These are phyloP conservation scores for Yarrowia divulgata DNA, from an alignment of 805 yeast species.

Conservation along the genomic window DNA sequence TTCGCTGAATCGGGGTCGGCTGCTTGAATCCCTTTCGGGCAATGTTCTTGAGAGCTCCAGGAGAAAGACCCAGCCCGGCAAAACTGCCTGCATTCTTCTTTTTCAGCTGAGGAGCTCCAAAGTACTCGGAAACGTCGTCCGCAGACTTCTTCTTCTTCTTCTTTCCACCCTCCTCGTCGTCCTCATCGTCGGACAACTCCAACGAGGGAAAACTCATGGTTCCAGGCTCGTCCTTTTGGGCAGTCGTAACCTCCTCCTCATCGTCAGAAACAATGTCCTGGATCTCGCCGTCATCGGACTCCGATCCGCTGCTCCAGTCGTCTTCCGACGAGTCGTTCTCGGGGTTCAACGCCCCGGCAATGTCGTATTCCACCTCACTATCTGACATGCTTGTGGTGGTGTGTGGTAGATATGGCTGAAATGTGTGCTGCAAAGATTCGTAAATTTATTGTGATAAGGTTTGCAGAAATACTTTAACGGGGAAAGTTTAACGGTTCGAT, in stretches of 20 bases:
- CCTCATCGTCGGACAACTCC: constrained; percentile 56
- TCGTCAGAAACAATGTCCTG: constrained; percentile 55
- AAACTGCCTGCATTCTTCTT: constrained; percentile 67
- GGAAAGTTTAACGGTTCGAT: too few species aligned
- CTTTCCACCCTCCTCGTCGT: constrained; percentile 44
- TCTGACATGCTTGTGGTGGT: constrained; percentile 42
- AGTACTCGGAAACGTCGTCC: constrained; percentile 33
- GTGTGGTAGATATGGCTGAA: neutral
- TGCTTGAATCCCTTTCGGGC: constrained; percentile 85
- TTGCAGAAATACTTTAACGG: neutral
- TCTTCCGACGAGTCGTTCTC: constrained; percentile 34
- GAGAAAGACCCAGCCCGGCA: constrained; percentile 88
- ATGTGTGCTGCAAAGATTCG: neutral
- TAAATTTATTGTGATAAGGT: constrained; percentile 24
- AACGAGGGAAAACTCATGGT: constrained; percentile 51
- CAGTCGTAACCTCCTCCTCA: constrained; percentile 52
- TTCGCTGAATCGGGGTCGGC: constrained; percentile 98
- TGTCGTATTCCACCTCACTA: constrained; percentile 46
- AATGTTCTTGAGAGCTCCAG: constrained; percentile 71
- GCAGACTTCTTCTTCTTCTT: neutral
- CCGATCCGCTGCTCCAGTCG: constrained; percentile 32
- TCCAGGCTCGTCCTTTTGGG: constrained; percentile 7
- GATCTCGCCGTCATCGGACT: constrained; percentile 47
- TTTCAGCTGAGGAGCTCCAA: constrained; percentile 45
- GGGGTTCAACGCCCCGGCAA: constrained; percentile 44